phyloP scores from a whole-genome alignment of 169 alveolate species.

The Eimeria necatrix region DNA sequence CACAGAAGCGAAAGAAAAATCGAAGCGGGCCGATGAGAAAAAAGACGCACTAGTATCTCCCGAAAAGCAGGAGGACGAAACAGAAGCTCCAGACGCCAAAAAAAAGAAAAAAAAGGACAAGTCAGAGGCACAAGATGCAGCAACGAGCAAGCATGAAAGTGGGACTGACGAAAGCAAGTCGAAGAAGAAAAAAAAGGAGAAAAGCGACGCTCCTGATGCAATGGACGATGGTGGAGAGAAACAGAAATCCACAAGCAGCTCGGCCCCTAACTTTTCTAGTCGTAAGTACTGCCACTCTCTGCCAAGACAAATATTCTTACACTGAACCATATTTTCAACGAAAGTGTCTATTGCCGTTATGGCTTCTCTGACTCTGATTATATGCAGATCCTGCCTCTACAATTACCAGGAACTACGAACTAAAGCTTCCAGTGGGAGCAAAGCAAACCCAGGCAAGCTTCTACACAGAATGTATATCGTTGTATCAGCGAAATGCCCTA shows the following conservation, averaged over 20 bases:
- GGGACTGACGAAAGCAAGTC: constrained; percentile 26
- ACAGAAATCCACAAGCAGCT: constrained; percentile 8
- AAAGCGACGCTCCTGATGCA: constrained; percentile 6
- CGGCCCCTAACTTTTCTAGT: constrained; percentile 6
- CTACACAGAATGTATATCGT: too few species aligned
- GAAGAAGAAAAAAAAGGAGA: constrained; percentile 53
- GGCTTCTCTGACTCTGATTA: too few species aligned
- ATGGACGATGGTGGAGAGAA: constrained; percentile 3
- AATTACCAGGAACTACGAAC: constrained; percentile 57
- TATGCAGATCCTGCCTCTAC: constrained; percentile 62
- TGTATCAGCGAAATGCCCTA: too few species aligned
- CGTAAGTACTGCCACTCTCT: constrained; percentile 19
- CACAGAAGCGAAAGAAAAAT: neutral
- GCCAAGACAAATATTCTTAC: neutral
- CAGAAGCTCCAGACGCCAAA: constrained; percentile 30
- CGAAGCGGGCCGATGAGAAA: neutral
- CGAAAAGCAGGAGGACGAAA: neutral
- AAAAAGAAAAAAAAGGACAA: constrained; percentile 49
- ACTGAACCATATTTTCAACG: neutral
- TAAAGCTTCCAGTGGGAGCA: constrained; percentile 69
- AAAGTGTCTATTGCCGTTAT: too few species aligned
- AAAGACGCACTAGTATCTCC: neutral
- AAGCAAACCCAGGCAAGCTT: constrained; percentile 61
- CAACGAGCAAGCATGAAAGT: neutral
- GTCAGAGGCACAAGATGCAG: neutral